Base-by-base conservation (phyloP, 805 yeast genomes). In the Pichia insulana region DNA sequence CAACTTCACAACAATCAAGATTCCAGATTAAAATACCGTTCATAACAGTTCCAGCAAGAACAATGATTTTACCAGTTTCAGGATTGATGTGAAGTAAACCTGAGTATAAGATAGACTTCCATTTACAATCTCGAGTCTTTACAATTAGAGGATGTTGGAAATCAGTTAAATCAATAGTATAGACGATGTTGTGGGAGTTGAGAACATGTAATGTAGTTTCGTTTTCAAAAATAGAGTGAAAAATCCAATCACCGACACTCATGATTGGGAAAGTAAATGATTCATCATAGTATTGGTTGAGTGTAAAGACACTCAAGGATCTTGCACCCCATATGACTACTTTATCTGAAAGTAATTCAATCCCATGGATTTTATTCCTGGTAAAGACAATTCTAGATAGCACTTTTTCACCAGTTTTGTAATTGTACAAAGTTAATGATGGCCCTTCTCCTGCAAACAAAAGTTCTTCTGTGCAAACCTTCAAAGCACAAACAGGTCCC, bases 31-130 rank as follows among this genome's bases (percentile, higher is more conserved):
- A 64, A 2, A 86, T 79, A 12, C 97, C 96, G 37, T 81, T 80
- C 80, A 89, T 79, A 2, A 90, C 97, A 0, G 98, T 90, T 19
- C 98, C 98, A 0, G 96, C 89, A 22, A 87, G 87, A 12, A 87
- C 69, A 4, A 73, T 57, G 0, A 80, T 73, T 30, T 61, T 58
- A 20, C 50, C 49, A 15, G 43, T 31, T 27, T 52, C 48, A 6
- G 63, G 67, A 15, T 73, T 50, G 1, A 71, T 71, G 41, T 69
- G 69, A 31, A 90, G 73, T 2, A 85, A 70, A 0, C 97, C 98
- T 6, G 96, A 85, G 57, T 92, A 92, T 30, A 92, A 67, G 36
- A 90, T 82, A 2, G 95, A 83, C 50, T 83, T 80, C 61, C 86
- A 94, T 16, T 72, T 71, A 53, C 80, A 75, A 19, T 74, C 61